Evolutionary conservation across 371 early-diverging fungal genomes (phyloP), one percentile per base, ranked within the genome.

Genomic region (Furculomyces boomerangus): DNA sequence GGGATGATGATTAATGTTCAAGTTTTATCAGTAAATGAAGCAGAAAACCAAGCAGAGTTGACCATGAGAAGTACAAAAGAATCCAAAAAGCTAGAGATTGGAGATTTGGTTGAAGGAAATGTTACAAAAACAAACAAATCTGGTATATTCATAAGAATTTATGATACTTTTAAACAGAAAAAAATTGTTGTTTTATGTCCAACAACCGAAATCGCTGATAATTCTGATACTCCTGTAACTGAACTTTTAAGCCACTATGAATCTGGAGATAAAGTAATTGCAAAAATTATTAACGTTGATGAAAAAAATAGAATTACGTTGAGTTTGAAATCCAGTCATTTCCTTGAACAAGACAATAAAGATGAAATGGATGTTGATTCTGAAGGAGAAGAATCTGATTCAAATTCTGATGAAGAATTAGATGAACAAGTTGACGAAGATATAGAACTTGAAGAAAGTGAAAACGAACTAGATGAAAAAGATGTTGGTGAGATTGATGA

Each of bases 251-350:
- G 43, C 22, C 43, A 43, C 22, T 86, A 84, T 58, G 60, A 71
- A 43, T 69, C 80, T 5, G 87, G 87, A 25, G 87, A 86, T 57
- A 74, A 74, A 1, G 88, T 87, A 43, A 76, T 77, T 58, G 84
- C 79, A 32, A 67, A 70, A 56, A 74, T 87, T 20, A 62, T 84
- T 40, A 76, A 76, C 46, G 76, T 82, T 20, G 78, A 86, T n/a
- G 71, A 70, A 48, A 79, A 74, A 60, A 72, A 78, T 55, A 70
- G 74, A 26, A 62, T 87, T 27, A 71, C 74, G 2, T 74, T 89
- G 27, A 80, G 87, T 37, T 71, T 88, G 45, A 86, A 84, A 71
- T 71, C 84, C 1, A 80, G 83, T 16, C 81, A 83, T 66, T 88
- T 88, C 70, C 73, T 57, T 22, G 59, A 56, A 3, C 61, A 64